These are phyloP conservation scores for Pyracantha coccinea DNA, from an alignment of 331 rosid species.

Conservation along the genomic window DNA sequence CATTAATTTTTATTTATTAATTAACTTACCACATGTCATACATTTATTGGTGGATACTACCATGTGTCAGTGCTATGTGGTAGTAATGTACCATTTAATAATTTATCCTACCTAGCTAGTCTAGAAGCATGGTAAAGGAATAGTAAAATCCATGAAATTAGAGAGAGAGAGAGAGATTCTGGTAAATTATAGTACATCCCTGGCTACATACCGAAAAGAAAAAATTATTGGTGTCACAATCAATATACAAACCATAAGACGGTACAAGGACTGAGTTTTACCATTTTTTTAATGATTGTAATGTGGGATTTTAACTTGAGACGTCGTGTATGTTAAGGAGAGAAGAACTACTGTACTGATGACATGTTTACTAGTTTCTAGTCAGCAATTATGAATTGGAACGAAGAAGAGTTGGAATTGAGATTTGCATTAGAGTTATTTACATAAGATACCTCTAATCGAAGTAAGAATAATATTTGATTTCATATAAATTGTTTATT, in stretches of 20 bases:
- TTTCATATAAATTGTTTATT: too few relatives aligned
- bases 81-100: too few relatives aligned
- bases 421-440: too few relatives aligned
- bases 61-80: too few relatives aligned
- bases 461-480: background rate
- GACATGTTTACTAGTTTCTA: background rate
- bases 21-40: too few relatives aligned
- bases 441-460: background rate
- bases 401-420: rapidly evolving
- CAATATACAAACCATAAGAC: background rate
- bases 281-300: background rate
- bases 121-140: background rate
- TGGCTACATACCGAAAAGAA: background rate
- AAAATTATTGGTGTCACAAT: background rate
- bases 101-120: too few relatives aligned
- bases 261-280: too few relatives aligned
- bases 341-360: background rate
- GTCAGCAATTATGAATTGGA: too few relatives aligned
- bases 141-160: background rate
- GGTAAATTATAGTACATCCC: background rate
- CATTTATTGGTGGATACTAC: too few relatives aligned
- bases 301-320: background rate
- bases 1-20: too few relatives aligned
- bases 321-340: too few relatives aligned
- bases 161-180: background rate